A percentile compares a stretch with the other conserved stretches of the same genome.
Evolutionary conservation across 164 flowering plant species (phyloP).

Genomic region (Vitis cinerea): DNA sequence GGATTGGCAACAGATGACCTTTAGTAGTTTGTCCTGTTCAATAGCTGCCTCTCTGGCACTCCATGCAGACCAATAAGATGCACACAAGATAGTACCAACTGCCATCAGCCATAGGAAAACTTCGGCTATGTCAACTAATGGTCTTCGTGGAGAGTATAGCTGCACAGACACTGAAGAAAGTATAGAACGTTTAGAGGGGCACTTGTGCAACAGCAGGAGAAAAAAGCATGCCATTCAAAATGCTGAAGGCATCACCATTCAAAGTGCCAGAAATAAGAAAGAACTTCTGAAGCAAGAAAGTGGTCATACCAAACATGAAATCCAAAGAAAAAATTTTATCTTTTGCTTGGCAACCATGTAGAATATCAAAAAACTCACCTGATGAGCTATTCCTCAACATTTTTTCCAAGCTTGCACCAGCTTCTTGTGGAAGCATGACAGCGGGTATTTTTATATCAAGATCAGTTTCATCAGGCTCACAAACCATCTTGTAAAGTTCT

Average conservation of each 20-base stretch:
- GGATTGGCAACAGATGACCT: constrained; percentile 43
- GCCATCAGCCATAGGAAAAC: constrained; percentile 99
- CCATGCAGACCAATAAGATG: constrained; percentile 99
- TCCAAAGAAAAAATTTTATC: not conserved
- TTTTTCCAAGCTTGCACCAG: constrained; percentile 72
- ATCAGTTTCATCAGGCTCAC: constrained; percentile 81
- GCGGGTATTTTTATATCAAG: constrained; percentile 76
- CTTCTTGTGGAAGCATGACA: constrained; percentile 95
- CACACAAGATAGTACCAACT: constrained; percentile 87
- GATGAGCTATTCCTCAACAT: constrained; percentile 41
- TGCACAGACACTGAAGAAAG: constrained; percentile 74
- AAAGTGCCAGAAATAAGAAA: no score
- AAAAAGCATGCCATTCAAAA: not conserved
- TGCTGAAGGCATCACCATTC: not conserved
- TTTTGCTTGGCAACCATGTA: not conserved
- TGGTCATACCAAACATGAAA: not conserved
- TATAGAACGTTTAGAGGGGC: not conserved
- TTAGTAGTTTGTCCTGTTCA: constrained; percentile 82
- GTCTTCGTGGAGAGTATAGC: constrained; percentile 87
- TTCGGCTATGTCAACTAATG: constrained; percentile 91
- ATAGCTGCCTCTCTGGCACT: constrained; percentile 87
- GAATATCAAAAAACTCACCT: constrained; percentile 40
- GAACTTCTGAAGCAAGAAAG: not conserved
- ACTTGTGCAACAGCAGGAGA: no score
- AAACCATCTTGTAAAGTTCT: constrained; percentile 99